Conservation (phyloP, 495 filamentous ascomycete genomes). For the Trypethelium eluteriae region DNA sequence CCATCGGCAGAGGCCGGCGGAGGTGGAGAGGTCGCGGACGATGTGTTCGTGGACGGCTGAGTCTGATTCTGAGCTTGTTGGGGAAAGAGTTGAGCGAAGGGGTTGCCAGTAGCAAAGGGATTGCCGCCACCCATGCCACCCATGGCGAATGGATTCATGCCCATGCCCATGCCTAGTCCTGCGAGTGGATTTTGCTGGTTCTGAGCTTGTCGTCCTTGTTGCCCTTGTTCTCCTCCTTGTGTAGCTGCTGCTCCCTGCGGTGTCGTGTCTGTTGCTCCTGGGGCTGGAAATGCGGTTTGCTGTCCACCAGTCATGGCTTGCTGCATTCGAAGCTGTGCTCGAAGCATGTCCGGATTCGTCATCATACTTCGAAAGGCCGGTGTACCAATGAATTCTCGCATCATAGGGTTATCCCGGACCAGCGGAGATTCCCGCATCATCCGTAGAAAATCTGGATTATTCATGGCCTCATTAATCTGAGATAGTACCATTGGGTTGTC, state of each 20-base stretch:
- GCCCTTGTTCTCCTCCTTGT: neutral
- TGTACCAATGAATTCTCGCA: conserved; percentile 74
- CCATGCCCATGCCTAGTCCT: conserved; percentile 14
- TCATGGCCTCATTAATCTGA: conserved; percentile 84
- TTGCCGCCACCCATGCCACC: conserved; percentile 15
- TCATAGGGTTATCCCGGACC: conserved; percentile 72
- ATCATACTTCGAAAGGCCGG: conserved; percentile 88
- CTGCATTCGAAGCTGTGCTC: conserved; percentile 72
- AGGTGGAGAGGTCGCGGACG: neutral
- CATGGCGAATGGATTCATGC: neutral
- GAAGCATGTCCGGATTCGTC: conserved; percentile 79
- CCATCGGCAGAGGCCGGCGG: neutral
- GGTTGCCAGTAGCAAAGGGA: conserved; percentile 19
- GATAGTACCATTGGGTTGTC: conserved; percentile 75
- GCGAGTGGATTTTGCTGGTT: conserved; percentile 39
- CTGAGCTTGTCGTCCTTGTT: conserved; percentile 30
- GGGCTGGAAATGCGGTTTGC: conserved; percentile 67
- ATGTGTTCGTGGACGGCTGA: neutral
- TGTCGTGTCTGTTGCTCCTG: conserved; percentile 73
- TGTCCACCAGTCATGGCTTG: conserved; percentile 51
- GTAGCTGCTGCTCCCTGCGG: conserved; percentile 20
- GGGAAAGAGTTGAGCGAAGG: conserved; percentile 51
- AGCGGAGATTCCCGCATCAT: conserved; percentile 85
- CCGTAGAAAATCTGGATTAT: conserved; percentile 85
- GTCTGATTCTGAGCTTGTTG: conserved; percentile 6